These are phyloP conservation scores for Cymbopogon flexuosus DNA, from an alignment of 202 grass and related monocot species.

Conservation along the genomic window DNA sequence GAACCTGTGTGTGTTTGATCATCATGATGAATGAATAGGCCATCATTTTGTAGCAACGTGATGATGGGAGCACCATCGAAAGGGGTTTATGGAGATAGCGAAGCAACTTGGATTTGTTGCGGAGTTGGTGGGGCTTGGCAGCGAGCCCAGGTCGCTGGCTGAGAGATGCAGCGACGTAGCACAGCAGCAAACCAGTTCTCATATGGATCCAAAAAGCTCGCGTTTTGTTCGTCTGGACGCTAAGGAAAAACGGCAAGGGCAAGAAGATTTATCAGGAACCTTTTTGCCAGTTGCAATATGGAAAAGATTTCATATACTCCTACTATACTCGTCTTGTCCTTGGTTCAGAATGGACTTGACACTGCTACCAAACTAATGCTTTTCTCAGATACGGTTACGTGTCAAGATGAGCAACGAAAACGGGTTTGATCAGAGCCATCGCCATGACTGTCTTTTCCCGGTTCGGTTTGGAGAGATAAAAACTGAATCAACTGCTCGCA, in stretches of 20 bases:
- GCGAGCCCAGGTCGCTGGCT: not conserved
- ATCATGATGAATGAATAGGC: not conserved
- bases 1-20: not conserved
- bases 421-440: not conserved
- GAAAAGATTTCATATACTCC: not conserved
- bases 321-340: not conserved
- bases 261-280: not conserved
- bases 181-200: not conserved
- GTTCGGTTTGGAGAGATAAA: not conserved
- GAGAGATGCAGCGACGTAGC: not conserved
- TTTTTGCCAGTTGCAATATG: not conserved
- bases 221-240: not conserved
- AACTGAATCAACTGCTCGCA: not conserved
- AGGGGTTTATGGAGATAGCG: constrained; percentile 19
- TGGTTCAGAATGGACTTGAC: not conserved
- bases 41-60: not conserved
- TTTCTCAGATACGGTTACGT: not conserved
- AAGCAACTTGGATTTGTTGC: constrained; percentile 32
- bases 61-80: constrained; percentile 20
- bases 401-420: not conserved
- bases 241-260: not conserved
- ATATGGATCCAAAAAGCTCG: not conserved
- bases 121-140: constrained; percentile 26
- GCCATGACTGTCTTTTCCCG: not conserved
- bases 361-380: not conserved